Evolutionary conservation across 2,329 filamentous ascomycete species (phyloP).

Genomic region (Colletotrichum australisinense): DNA sequence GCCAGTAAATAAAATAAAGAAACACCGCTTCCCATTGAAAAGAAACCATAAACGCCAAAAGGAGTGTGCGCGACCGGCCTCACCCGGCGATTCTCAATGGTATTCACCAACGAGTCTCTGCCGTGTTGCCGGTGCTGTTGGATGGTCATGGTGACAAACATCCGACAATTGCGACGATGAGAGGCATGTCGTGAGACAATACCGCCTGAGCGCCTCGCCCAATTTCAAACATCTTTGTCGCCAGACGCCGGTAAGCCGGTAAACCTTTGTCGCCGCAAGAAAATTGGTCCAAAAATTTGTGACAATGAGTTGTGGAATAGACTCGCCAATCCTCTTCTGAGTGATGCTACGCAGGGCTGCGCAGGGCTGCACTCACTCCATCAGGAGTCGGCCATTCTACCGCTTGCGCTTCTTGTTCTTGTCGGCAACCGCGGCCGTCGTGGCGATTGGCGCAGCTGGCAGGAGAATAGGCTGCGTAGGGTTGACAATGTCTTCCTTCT

Average conservation of each 20-base stretch:
- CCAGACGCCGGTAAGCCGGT: conserved; percentile 15
- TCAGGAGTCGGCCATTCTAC: conserved; percentile 45
- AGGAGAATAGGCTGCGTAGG: conserved; percentile 51
- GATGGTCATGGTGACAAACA: conserved; percentile 22
- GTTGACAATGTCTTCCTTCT: conserved; percentile 63
- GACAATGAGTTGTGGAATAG: background rate
- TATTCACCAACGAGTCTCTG: background rate
- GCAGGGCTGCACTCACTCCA: background rate
- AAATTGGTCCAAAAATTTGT: conserved; percentile 7
- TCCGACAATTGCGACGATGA: background rate
- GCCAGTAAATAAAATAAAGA: conserved; percentile 11
- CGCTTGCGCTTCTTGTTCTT: conserved; percentile 74
- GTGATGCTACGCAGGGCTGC: background rate
- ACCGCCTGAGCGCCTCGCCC: background rate
- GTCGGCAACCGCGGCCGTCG: conserved; percentile 51
- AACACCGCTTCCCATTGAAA: conserved; percentile 33
- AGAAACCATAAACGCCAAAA: conserved; percentile 33
- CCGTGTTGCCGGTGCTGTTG: conserved; percentile 25
- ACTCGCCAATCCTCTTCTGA: background rate
- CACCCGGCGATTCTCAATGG: conserved; percentile 31
- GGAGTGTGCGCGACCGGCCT: conserved; percentile 34
- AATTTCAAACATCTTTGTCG: background rate
- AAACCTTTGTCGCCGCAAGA: conserved; percentile 11
- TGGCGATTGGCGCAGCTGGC: conserved; percentile 57
- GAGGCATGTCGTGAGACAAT: background rate